A percentile compares a stretch with the other conserved stretches of the same genome.
phyloP scores from a whole-genome alignment of 352 stramenopile genomes.

The Phytophthora tentaculata region DNA sequence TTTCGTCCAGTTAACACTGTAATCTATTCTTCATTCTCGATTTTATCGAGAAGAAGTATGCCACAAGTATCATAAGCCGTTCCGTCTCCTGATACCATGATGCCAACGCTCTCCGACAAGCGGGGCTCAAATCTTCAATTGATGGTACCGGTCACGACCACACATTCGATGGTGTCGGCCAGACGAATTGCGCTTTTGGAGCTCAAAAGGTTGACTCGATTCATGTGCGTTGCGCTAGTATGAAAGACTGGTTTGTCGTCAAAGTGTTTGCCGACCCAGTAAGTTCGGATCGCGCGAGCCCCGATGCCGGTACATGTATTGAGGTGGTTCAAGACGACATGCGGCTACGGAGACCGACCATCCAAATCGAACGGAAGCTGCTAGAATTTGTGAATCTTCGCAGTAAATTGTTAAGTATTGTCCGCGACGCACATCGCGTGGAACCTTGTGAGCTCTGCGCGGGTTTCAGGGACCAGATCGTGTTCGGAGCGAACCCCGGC shows the following conservation, averaged over 20 bases:
- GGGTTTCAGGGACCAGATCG: neutral
- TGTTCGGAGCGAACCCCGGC: neutral
- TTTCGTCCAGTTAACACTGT: no score
- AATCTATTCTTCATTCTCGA: no score
- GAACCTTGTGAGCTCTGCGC: neutral
- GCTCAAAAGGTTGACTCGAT: constrained; percentile 28
- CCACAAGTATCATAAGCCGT: no score
- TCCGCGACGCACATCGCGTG: neutral
- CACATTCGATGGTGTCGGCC: constrained; percentile 9
- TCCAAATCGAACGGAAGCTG: constrained; percentile 22
- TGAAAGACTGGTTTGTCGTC: constrained; percentile 22
- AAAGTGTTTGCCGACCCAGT: constrained; percentile 20
- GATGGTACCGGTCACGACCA: constrained; percentile 11
- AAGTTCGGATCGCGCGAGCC: neutral
- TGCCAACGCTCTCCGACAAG: constrained; percentile 30
- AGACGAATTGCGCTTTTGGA: constrained; percentile 22
- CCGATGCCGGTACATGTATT: no score
- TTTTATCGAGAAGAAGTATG: no score
- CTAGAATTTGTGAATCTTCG: constrained; percentile 27
- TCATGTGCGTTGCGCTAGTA: constrained; percentile 10
- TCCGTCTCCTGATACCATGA: constrained; percentile 13
- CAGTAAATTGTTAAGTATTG: neutral
- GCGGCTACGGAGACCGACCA: constrained; percentile 13
- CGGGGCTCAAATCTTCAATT: constrained; percentile 21
- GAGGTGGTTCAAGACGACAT: constrained; percentile 5